Base-by-base conservation (phyloP, 257 asterid species). In the Paulownia fortunei region DNA sequence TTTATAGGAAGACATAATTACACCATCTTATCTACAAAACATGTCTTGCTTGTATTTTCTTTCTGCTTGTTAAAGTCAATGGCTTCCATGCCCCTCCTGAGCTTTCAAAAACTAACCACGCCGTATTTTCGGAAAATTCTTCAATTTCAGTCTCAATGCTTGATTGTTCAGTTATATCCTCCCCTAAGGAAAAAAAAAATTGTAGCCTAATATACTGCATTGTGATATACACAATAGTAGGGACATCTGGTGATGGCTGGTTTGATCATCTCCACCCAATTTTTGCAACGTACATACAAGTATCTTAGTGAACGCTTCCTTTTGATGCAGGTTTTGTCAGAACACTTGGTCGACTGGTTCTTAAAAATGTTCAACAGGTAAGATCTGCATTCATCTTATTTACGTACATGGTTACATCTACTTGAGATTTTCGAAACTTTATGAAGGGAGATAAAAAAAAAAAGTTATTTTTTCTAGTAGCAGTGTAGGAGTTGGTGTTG, bases 301-400 rank as follows among this genome's bases (percentile, higher is more conserved):
- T 44, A 72, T 34, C 55, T 72, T 10, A 74, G 30, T 16, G 19
- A 58, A 32, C 21, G 30, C 12, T 62, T 37, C 19, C 8, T 56
- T 76, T 34, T 68, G 84, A 37, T 81, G 73, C 87, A 91, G 97
- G 91, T 73, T 6, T 87, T 42, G 41, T 80, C 21, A 73, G 82
- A 66, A 56, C 84, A 7, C 34, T 89, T 37, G 94, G 91, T 44
- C 83, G 73, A 60, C 41, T 84, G 47, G 41, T 87, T 76, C 42
- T 89, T 0, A 93, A 93, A 77, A 84, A 76, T 80, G 92, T 87
- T 80, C 87, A 82, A 49, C 96, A 87, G 91, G 97, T 92, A 76
- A 19, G 69, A 24, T 27, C 58, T 41, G 54, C 4, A 5, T 13
- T n/a, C 30, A 26, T 7, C 49, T 47, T 5, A 2, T 24, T 1